Evolutionary conservation across 2,329 filamentous ascomycete species (phyloP).

Genomic region (Nannizziopsis arthrosporioides): DNA sequence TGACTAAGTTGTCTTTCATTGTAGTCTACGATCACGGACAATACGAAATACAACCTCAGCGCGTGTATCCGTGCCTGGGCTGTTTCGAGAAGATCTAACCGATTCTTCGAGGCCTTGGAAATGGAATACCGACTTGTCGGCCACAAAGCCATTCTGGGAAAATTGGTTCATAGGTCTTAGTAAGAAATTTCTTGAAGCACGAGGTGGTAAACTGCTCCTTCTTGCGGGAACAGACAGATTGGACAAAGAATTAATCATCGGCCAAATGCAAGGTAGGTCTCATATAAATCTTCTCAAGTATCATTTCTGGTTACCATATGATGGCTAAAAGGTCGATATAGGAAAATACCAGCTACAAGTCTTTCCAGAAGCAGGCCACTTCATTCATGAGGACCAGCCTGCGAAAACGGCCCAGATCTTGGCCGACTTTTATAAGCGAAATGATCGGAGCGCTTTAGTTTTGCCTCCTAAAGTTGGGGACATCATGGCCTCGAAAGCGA

Average conservation of each 20-base stretch:
- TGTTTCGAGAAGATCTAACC: constrained; percentile 46
- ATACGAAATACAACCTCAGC: constrained; percentile 76
- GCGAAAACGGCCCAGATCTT: constrained; percentile 76
- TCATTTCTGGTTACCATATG: neutral
- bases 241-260: constrained; percentile 86
- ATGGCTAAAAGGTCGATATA: constrained; percentile 8
- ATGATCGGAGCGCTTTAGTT: constrained; percentile 73
- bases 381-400: constrained; percentile 89
- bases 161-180: constrained; percentile 85
- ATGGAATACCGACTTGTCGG: constrained; percentile 75
- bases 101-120: constrained; percentile 49
- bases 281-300: neutral
- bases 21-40: constrained; percentile 65
- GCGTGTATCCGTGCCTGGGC: constrained; percentile 69
- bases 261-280: constrained; percentile 79
- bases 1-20: neutral
- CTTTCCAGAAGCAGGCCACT: constrained; percentile 89
- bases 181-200: constrained; percentile 70
- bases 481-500: constrained; percentile 39
- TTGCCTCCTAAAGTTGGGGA: constrained; percentile 86
- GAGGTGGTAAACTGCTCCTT: constrained; percentile 71
- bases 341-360: constrained; percentile 92
- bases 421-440: constrained; percentile 82
- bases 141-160: constrained; percentile 85
- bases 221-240: constrained; percentile 81